These are phyloP conservation scores for Hippophae tibetana DNA, from an alignment of 306 rosid species.

Conservation along the genomic window DNA sequence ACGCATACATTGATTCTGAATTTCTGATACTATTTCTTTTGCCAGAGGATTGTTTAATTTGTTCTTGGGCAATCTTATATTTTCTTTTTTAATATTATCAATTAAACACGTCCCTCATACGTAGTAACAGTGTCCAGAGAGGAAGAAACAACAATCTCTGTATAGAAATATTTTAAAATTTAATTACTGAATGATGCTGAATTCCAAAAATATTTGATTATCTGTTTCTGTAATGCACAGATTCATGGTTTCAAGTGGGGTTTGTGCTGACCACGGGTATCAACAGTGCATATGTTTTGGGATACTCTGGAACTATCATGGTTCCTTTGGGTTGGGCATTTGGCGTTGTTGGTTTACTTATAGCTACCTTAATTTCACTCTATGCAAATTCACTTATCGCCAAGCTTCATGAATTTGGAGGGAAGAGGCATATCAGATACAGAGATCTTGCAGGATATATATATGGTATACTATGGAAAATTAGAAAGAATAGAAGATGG, in stretches of 20 bases:
- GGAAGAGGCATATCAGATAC: conserved; percentile 86
- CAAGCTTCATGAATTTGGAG: conserved; percentile 87
- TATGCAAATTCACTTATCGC: conserved; percentile 80
- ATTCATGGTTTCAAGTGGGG: conserved; percentile 89
- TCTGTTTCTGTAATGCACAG: conserved; percentile 12
- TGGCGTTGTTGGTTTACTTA: conserved; percentile 66
- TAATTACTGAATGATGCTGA: too few species aligned
- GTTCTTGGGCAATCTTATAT: too few species aligned
- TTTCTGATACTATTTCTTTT: too few species aligned
- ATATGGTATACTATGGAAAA: conserved; percentile 44
- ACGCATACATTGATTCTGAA: too few species aligned
- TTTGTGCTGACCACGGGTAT: conserved; percentile 86
- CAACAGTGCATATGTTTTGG: conserved; percentile 85
- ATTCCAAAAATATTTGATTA: too few species aligned
- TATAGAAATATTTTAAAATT: too few species aligned
- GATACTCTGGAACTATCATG: conserved; percentile 86
- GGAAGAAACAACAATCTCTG: too few species aligned
- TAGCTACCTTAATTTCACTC: conserved; percentile 65
- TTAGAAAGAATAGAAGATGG: background rate
- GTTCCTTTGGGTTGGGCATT: conserved; percentile 80
- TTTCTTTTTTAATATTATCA: too few species aligned
- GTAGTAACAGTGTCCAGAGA: too few species aligned
- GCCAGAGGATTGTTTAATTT: too few species aligned
- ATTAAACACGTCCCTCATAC: too few species aligned
- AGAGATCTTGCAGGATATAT: conserved; percentile 87